Evolutionary conservation across 331 rosid genomes (phyloP).

Genomic region (Rosa hybrid): DNA sequence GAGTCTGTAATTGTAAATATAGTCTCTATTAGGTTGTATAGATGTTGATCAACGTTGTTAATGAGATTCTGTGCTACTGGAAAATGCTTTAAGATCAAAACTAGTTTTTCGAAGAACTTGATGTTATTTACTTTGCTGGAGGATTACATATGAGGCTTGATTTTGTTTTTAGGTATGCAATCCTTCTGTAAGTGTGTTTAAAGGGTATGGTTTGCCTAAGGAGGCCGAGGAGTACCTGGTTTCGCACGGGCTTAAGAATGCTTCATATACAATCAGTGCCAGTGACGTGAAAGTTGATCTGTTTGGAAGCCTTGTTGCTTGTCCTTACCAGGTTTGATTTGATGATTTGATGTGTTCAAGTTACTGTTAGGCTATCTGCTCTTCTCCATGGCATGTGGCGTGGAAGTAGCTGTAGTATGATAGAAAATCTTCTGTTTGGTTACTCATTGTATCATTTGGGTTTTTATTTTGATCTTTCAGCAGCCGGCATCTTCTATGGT

Average conservation of each 20-base stretch:
- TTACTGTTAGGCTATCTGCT: not conserved
- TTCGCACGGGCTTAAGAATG: slow-evolving; percentile 66
- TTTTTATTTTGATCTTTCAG: slow-evolving; percentile 39
- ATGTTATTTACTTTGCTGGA: not conserved
- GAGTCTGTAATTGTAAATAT: too few relatives aligned
- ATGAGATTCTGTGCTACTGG: not conserved
- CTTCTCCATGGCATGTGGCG: not conserved
- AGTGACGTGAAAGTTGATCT: slow-evolving; percentile 50
- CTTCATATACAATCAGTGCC: slow-evolving; percentile 62
- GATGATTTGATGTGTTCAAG: slow-evolving; percentile 26
- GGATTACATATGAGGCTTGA: not conserved
- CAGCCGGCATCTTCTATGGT: slow-evolving; percentile 48
- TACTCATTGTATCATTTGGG: not conserved
- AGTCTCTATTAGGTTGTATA: not conserved
- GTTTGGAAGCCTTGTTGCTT: slow-evolving; percentile 58
- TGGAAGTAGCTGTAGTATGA: not conserved
- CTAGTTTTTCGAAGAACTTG: not conserved
- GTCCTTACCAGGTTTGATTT: slow-evolving; percentile 78
- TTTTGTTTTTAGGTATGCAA: slow-evolving; percentile 43
- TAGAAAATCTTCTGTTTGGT: not conserved
- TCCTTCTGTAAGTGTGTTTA: slow-evolving; percentile 53
- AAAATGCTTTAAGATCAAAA: not conserved
- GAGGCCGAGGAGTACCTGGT: slow-evolving; percentile 59
- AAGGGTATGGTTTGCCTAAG: slow-evolving; percentile 66
- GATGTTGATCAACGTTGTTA: not conserved